A percentile compares a stretch with the other conserved stretches of the same genome.
phyloP scores from a whole-genome alignment of 1,139 yeast species.

The Insectozyma bohioensis region DNA sequence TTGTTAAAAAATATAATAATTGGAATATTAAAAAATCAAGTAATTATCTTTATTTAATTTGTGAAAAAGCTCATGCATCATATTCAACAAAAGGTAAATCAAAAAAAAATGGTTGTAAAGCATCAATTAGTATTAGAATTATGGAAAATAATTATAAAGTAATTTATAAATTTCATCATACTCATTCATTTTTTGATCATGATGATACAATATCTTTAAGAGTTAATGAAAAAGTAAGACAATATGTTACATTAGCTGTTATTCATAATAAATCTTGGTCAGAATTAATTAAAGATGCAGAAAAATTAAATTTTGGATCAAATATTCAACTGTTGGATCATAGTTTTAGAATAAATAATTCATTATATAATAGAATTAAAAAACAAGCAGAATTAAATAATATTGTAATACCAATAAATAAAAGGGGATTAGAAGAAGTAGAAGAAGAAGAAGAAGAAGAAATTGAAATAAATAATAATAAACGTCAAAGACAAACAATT shows the following conservation, averaged over 20 bases:
- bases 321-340: constrained; percentile 1
- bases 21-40: background rate
- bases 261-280: background rate
- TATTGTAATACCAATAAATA: no score
- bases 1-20: background rate
- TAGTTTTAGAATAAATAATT: background rate
- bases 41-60: background rate
- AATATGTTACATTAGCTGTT: background rate
- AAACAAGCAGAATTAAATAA: background rate
- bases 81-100: background rate
- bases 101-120: background rate
- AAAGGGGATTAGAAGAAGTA: no score
- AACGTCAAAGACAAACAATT: no score
- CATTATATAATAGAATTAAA: background rate
- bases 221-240: background rate
- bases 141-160: background rate
- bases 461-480: no score
- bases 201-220: background rate
- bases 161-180: background rate
- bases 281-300: background rate
- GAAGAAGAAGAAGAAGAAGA: no score
- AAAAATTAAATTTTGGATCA: background rate
- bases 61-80: constrained; percentile 1
- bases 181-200: background rate
- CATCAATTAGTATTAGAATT: background rate